phyloP scores from a whole-genome alignment of 2,329 filamentous ascomycete species.

The Colletotrichum orbiculare region DNA sequence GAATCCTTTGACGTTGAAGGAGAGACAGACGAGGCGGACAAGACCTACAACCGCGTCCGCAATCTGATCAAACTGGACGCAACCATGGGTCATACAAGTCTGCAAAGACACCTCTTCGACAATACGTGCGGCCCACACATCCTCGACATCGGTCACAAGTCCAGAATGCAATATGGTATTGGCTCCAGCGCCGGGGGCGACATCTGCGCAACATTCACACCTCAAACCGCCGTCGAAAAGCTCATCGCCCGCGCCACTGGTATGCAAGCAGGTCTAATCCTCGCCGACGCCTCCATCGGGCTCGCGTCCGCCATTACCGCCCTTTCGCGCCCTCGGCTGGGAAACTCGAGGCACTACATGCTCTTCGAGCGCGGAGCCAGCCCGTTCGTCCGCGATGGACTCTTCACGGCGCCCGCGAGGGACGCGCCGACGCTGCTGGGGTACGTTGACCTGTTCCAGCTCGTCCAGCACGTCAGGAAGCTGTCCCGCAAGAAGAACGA shows the following conservation, averaged over 20 bases:
- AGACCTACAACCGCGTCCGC: not conserved
- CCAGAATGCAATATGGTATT: conserved; percentile 26
- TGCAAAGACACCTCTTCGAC: conserved; percentile 3
- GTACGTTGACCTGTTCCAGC: conserved; percentile 22
- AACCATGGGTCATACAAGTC: not conserved
- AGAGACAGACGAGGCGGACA: not conserved
- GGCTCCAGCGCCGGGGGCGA: conserved; percentile 28
- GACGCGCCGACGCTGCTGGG: not conserved
- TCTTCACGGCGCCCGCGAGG: not conserved
- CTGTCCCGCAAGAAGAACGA: not conserved
- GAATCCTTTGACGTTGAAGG: not conserved
- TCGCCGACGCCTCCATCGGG: conserved; percentile 27
- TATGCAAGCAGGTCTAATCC: conserved; percentile 20
- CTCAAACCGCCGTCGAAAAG: conserved; percentile 26
- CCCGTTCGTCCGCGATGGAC: conserved; percentile 20
- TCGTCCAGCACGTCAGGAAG: conserved; percentile 11
- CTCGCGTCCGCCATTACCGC: conserved; percentile 33
- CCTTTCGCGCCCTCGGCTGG: not conserved
- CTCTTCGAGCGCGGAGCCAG: conserved; percentile 11
- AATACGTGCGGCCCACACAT: conserved; percentile 14
- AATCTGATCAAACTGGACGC: conserved; percentile 14
- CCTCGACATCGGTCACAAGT: conserved; percentile 21
- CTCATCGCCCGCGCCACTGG: conserved; percentile 25
- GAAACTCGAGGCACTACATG: not conserved
- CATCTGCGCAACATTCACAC: conserved; percentile 34